These are phyloP conservation scores for Simmondsia chinensis DNA, from an alignment of 148 eudicot species.

Conservation along the genomic window DNA sequence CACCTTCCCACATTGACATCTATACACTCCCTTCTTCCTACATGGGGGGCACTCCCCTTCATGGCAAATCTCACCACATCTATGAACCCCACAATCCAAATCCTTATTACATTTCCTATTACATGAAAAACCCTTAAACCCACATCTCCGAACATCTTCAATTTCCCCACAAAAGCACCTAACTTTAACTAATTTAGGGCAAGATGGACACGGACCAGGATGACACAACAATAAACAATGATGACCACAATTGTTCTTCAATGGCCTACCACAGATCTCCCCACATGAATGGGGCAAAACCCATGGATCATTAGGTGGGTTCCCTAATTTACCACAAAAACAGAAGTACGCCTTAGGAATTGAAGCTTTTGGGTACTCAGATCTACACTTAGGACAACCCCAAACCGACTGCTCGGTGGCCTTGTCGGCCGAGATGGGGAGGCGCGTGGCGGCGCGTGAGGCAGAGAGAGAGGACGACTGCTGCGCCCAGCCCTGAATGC, in stretches of 20 bases:
- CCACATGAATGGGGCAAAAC: conserved; percentile 94
- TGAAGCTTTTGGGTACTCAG: conserved; percentile 46
- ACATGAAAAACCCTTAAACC: conserved; percentile 90
- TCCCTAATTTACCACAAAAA: conserved; percentile 63
- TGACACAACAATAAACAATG: conserved; percentile 73
- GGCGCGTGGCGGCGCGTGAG: conserved; percentile 69
- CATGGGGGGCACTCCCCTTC: conserved; percentile 80
- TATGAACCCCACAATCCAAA: conserved; percentile 62
- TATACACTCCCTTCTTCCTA: conserved; percentile 43
- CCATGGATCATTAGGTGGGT: conserved; percentile 87
- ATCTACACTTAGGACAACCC: conserved; percentile 94
- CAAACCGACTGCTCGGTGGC: conserved; percentile 53
- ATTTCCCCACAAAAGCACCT: conserved; percentile 66
- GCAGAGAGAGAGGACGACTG: conserved; percentile 49
- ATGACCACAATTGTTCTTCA: conserved; percentile 75
- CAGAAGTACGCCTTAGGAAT: conserved; percentile 69
- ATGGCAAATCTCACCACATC: conserved; percentile 71
- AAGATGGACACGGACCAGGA: conserved; percentile 93
- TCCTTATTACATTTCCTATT: conserved; percentile 33
- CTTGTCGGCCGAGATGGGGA: conserved; percentile 33
- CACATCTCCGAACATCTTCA: conserved; percentile 80
- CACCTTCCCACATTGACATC: conserved; percentile 74
- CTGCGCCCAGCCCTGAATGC: conserved; percentile 89
- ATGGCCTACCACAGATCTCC: conserved; percentile 59
- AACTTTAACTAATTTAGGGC: conserved; percentile 70